Base-by-base conservation (phyloP, 2,329 filamentous ascomycete species). In the Calonectria pseudoreteaudii region DNA sequence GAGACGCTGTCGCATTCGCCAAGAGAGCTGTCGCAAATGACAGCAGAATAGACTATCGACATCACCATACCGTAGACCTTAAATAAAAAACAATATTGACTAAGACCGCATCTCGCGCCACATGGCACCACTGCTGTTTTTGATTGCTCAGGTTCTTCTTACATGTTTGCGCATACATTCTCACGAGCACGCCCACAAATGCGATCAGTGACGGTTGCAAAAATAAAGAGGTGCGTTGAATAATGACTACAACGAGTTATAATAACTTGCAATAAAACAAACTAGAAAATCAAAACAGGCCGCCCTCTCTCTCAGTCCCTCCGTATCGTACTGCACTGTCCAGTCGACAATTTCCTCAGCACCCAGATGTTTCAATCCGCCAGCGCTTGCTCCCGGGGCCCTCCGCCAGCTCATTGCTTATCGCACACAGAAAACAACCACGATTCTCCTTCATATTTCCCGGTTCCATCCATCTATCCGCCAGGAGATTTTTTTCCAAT, bases 401-500 rank as follows among this genome's bases (percentile, higher is more conserved):
- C 8, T 38, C 49, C 44, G 16, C 65, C 66, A 66, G 67, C 65
- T 20, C 52, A 52, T 36, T 56, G 60, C 50, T 49, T 72, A 68
- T 71, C 62, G 73, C 75, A 74, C 68, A 73, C 70, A 58, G 52
- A 69, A 76, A 70, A 74, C 58, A 72, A 52, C 50, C 70, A 53
- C 69, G 67, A 74, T 72, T 64, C 73, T 67, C 31, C 70, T 72
- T 72, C 78, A 38, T 70, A 73, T 71, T 72, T 72, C 74, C 75
- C 67, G 77, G 68, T 73, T 58, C 72, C 75, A 41, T 72, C 74
- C 77, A 76, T 73, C 78, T 81, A 80, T 75, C 76, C 74, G 69
- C 66, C 73, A 74, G 73, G 78, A 81, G 72, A 78, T 81, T 80
- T 80, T 68, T 68, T 81, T 78, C 79, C 78, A 81, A 76, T 60